Evolutionary conservation across 257 asterid genomes (phyloP), one percentile per base, ranked within the genome.

Genomic region (Thymus mandschuricus): DNA sequence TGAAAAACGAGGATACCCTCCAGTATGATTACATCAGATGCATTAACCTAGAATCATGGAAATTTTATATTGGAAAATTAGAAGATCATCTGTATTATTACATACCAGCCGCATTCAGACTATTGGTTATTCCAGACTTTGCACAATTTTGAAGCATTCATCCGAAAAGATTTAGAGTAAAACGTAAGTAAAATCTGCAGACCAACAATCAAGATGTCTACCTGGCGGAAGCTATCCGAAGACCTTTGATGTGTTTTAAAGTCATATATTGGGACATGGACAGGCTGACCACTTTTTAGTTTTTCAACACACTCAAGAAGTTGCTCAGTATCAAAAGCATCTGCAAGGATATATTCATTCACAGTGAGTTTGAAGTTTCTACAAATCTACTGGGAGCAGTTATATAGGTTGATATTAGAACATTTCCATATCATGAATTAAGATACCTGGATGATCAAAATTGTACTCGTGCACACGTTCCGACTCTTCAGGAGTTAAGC

Each of bases 1-100:
- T 95, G 99, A 79, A 95, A 95, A 72, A 95, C 96, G 43, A 95
- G 96, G 83, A 95, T 95, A 51, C 99, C 99, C 81, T 95, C 99
- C 78, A 95, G 79, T 73, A 95, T 95, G 81, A 95, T 95, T 52
- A 95, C 99, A 76, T 95, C 97, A 62, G 97, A 92, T 61, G 98
- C 96, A 86, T 95, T 95, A 60, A 95, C 99, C 99, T 95, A 75
- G 52, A 54, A 77, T 60, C 58, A 57, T 63, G 33, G 7, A 38
- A 49, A 54, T 35, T 27, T 15, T 55, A 49, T 55, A 71, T 43
- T 15, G 65, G 27, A 38, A 60, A 33, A 70, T n/a, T 21, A 43
- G 30, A 65, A 54, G 58, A 66, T 58, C n/a, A 60, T 51, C 58
- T 12, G 43, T 10, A 65, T 43, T 59, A 29, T 10, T n/a, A 59